These are phyloP conservation scores for Geotrichum aggregatum DNA, from an alignment of 1,139 yeast species.

Conservation along the genomic window DNA sequence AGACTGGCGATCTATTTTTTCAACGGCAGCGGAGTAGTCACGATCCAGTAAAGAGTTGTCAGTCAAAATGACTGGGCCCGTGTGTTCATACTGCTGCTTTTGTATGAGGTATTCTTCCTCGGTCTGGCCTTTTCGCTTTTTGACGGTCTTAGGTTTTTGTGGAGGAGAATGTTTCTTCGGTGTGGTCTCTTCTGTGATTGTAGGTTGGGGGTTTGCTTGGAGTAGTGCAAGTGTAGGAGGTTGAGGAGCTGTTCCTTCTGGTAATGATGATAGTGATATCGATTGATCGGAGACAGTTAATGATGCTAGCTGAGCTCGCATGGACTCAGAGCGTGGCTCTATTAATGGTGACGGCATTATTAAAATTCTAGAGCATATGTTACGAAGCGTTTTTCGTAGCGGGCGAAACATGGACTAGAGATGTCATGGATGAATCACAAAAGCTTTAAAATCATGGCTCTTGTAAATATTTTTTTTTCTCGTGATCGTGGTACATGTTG, in stretches of 20 bases:
- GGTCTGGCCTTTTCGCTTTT: constrained; percentile 35
- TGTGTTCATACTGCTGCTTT: constrained; percentile 27
- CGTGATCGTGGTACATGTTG: not conserved
- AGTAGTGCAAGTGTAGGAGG: not conserved
- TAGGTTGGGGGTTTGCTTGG: not conserved
- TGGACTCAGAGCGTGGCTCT: not conserved
- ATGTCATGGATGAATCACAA: not conserved
- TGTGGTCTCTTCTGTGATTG: not conserved
- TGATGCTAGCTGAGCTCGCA: not conserved
- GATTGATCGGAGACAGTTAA: constrained; percentile 1
- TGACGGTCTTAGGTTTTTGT: constrained; percentile 14
- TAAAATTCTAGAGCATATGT: not conserved
- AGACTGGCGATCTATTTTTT: constrained; percentile 32
- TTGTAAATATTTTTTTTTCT: not conserved
- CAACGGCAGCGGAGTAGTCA: constrained; percentile 23
- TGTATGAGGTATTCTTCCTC: constrained; percentile 35
- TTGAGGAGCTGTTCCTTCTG: not conserved
- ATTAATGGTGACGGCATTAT: not conserved
- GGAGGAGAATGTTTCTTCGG: not conserved
- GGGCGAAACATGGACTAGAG: not conserved
- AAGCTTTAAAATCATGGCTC: not conserved
- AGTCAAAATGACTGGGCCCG: constrained; percentile 34
- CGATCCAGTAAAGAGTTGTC: constrained; percentile 26
- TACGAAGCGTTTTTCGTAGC: not conserved
- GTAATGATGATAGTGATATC: not conserved